These are phyloP conservation scores for Monosporozyma solicola DNA, from an alignment of 805 yeast genomes.

Conservation along the genomic window DNA sequence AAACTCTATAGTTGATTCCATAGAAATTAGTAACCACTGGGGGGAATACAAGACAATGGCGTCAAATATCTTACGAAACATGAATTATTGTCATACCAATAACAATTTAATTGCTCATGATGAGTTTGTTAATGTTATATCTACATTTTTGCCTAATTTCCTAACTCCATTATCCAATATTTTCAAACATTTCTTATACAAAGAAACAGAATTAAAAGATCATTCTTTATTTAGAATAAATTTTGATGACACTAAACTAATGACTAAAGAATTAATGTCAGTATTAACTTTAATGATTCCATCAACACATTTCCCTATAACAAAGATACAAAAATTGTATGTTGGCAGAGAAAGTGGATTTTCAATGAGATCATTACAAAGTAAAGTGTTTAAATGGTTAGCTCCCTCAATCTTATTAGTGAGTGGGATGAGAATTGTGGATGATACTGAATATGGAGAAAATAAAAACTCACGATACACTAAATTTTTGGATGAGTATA, in stretches of 20 bases:
- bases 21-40: constrained; percentile 30
- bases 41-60: constrained; percentile 38
- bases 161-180: constrained; percentile 38
- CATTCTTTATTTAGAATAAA: constrained; percentile 1
- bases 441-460: constrained; percentile 18
- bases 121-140: constrained; percentile 30
- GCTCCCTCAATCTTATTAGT: constrained; percentile 73
- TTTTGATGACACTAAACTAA: constrained; percentile 9
- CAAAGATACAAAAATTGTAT: constrained; percentile 42
- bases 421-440: constrained; percentile 47
- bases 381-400: constrained; percentile 79
- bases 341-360: constrained; percentile 67
- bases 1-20: not conserved
- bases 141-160: constrained; percentile 34
- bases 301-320: constrained; percentile 17
- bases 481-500: constrained; percentile 43
- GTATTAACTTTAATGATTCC: constrained; percentile 36
- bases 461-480: constrained; percentile 35
- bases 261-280: constrained; percentile 30
- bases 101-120: constrained; percentile 18
- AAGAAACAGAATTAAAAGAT: constrained; percentile 15
- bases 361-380: constrained; percentile 79
- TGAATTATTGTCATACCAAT: constrained; percentile 30
- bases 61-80: constrained; percentile 38
- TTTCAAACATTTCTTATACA: constrained; percentile 36